These are phyloP conservation scores for Hirschfeldia incana DNA, from an alignment of 345 rosid genomes.

Conservation along the genomic window DNA sequence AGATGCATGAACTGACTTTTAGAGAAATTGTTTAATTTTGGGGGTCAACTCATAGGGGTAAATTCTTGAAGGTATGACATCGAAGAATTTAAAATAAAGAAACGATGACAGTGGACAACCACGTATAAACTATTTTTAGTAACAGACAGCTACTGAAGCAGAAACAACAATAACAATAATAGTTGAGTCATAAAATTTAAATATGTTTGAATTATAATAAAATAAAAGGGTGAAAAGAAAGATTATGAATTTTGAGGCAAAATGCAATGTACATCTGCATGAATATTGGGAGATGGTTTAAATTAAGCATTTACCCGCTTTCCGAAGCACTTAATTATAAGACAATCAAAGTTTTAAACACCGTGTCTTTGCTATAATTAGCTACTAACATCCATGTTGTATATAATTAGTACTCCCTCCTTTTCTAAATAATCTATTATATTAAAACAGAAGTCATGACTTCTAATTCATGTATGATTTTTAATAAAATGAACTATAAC, in stretches of 20 bases:
- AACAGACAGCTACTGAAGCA: conserved; percentile 14
- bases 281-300: conserved; percentile 28
- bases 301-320: conserved; percentile 27
- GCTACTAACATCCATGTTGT: not conserved
- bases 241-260: conserved; percentile 27
- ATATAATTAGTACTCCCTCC: not conserved
- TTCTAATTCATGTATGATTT: too few relatives aligned
- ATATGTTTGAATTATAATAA: not conserved
- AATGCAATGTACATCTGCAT: conserved; percentile 39
- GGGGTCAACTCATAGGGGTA: conserved; percentile 12
- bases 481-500: too few relatives aligned
- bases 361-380: conserved; percentile 31
- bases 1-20: conserved; percentile 3
- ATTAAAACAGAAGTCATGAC: too few relatives aligned
- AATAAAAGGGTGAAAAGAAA: not conserved
- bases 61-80: not conserved
- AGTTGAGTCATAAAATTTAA: conserved; percentile 1
- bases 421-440: too few relatives aligned
- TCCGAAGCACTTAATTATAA: conserved; percentile 19
- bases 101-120: conserved; percentile 29
- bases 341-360: conserved; percentile 21
- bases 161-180: not conserved
- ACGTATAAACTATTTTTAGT: conserved; percentile 15
- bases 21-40: not conserved
- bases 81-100: not conserved